Evolutionary conservation across 352 stramenopile genomes (phyloP), one percentile per base, ranked within the genome.

Genomic region (Elongisporangium senticosum): DNA sequence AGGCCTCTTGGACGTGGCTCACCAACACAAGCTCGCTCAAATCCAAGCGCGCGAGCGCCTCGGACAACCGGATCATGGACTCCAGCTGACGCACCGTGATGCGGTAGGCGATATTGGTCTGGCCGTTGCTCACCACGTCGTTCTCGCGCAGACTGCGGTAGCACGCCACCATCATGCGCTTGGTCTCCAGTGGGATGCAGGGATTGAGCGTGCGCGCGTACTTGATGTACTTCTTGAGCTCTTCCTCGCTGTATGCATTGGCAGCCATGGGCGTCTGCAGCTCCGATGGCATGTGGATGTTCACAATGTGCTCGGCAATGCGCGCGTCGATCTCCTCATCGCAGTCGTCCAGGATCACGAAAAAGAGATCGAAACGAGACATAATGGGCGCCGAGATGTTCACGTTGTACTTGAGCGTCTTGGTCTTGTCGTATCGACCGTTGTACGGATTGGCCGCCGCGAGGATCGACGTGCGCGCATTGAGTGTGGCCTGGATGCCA

Each of bases 21-120:
- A 96, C 76, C 22, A 86, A 64, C 51, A 99, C 96, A 2, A 80
- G 68, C 33, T 98, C 85, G 52, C 95, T 96, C 51, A 98, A 86
- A 69, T 99, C 95, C 20, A 99, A 72, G 51, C 96, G 68, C 15
- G 97, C 97, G 33, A 99, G 74, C 17, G 92, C 97, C 73, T 99
- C 97, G 0, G 93, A 98, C 26, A 99, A 79, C 0, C 97, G 94
- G 65, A 99, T 97, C 84, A 99, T 96, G 3, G 93, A 98, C 73
- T 99, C 97, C 19, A 99, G 86, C 76, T 99, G 97, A 22, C 97
- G 95, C 49, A 99, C 97, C 0, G 97, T 99, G 60, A 99, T 99
- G 22, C 97, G 91, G 69, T 99, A 99, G 8, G 97, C 96, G 37
- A 97, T 98, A 56, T 98, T 96, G 55, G 80, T 97, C 56, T 97